These are phyloP conservation scores for Croton laevigatus DNA, from an alignment of 441 rosid genomes.

Conservation along the genomic window DNA sequence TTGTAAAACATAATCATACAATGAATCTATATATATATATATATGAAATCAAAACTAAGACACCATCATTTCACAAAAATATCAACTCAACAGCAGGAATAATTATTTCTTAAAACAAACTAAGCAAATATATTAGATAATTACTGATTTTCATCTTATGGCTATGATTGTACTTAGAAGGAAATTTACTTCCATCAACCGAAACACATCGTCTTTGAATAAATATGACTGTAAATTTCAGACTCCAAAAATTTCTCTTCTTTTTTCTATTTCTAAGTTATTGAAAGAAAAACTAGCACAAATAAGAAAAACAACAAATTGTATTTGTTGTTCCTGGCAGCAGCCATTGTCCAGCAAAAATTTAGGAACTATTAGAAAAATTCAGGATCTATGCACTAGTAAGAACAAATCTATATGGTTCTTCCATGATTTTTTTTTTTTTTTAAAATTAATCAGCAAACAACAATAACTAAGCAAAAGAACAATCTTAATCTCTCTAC, in stretches of 20 bases:
- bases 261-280: too few relatives aligned
- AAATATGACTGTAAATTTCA: too few relatives aligned
- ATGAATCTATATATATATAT: not conserved
- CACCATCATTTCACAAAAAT: not conserved
- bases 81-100: not conserved
- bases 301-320: too few relatives aligned
- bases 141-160: too few relatives aligned
- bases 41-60: not conserved
- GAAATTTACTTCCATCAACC: too few relatives aligned
- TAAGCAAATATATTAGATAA: not conserved
- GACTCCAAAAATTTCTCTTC: not conserved
- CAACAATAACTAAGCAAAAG: not conserved
- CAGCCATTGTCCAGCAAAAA: not conserved
- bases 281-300: too few relatives aligned
- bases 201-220: too few relatives aligned
- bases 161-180: too few relatives aligned
- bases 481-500: not conserved
- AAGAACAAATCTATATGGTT: not conserved
- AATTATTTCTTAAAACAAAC: not conserved
- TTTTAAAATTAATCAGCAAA: not conserved
- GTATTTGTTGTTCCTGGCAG: not conserved
- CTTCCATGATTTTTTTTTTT: not conserved
- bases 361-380: too few relatives aligned
- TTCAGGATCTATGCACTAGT: not conserved
- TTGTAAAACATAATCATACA: not conserved